A percentile compares a stretch with the other conserved stretches of the same genome.
phyloP scores from a whole-genome alignment of 257 asterid species.

The Capsicum pubescens region DNA sequence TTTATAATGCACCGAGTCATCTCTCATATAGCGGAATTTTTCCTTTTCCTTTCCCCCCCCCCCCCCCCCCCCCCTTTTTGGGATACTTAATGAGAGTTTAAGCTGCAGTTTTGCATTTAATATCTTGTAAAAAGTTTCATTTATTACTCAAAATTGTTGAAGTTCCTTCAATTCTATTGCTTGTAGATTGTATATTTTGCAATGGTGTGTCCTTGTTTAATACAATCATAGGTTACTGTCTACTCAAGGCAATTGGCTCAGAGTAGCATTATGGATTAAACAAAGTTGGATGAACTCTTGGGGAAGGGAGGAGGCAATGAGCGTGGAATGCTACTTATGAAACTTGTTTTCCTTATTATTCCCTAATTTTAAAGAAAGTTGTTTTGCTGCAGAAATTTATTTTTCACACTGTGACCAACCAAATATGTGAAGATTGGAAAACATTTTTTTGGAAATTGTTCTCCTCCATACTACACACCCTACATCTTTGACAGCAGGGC shows the following conservation, averaged over 20 bases:
- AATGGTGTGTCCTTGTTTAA: not conserved
- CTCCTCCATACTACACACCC: not conserved
- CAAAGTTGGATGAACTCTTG: not conserved
- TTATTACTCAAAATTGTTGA: not conserved
- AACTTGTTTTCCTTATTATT: not conserved
- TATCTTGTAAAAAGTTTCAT: not conserved
- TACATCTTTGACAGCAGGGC: not conserved
- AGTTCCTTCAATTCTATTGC: not conserved
- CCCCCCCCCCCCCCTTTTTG: not conserved
- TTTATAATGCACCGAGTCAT: not conserved
- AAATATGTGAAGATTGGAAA: not conserved
- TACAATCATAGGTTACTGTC: not conserved
- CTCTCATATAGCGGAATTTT: constrained; percentile 15
- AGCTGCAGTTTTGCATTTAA: constrained; percentile 18
- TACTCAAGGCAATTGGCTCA: not conserved
- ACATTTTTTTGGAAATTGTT: not conserved
- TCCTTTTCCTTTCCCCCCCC: not conserved
- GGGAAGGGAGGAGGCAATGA: not conserved
- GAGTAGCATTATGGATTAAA: not conserved
- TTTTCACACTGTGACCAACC: not conserved
- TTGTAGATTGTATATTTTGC: not conserved
- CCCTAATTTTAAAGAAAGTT: not conserved
- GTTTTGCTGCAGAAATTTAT: not conserved
- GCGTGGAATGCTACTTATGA: not conserved
- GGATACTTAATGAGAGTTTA: not conserved